A percentile compares a stretch with the other conserved stretches of the same genome.
These are phyloP conservation scores for Scedosporium dehoogii DNA, from an alignment of 2,329 filamentous ascomycete species.

Conservation along the genomic window DNA sequence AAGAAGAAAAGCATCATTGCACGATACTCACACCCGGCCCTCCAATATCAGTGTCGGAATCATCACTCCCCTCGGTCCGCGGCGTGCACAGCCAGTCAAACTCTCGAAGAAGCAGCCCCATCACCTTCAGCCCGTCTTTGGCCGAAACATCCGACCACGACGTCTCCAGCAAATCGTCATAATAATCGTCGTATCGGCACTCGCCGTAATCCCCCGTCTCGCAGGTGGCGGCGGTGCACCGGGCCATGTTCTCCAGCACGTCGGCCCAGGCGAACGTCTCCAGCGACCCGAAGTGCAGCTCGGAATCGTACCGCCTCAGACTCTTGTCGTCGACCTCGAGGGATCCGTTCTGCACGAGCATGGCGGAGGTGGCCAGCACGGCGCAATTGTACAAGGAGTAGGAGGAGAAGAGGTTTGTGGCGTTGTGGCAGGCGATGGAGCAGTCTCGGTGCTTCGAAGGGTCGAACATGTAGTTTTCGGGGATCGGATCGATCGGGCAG, in stretches of 20 bases:
- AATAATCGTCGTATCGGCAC: neutral
- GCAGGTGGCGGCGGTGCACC: neutral
- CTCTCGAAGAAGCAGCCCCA: neutral
- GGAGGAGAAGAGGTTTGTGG: neutral
- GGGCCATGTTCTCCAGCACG: neutral
- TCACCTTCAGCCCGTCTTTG: neutral
- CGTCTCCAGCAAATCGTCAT: neutral
- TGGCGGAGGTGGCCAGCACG: neutral
- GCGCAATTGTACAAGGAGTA: neutral
- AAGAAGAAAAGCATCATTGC: no score
- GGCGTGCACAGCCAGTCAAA: neutral
- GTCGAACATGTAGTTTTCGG: neutral
- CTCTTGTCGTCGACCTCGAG: neutral
- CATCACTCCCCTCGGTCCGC: neutral
- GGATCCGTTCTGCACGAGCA: neutral
- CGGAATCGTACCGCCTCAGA: neutral
- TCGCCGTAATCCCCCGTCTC: neutral
- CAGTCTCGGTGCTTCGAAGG: neutral
- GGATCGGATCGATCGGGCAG: neutral
- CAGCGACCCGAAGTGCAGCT: neutral
- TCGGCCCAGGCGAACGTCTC: neutral
- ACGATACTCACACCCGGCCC: neutral
- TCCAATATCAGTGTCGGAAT: neutral
- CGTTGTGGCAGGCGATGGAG: neutral
- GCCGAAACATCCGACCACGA: neutral